Evolutionary conservation across 306 rosid genomes (phyloP), one percentile per base, ranked within the genome.

Genomic region (Trichosanthes truncata): DNA sequence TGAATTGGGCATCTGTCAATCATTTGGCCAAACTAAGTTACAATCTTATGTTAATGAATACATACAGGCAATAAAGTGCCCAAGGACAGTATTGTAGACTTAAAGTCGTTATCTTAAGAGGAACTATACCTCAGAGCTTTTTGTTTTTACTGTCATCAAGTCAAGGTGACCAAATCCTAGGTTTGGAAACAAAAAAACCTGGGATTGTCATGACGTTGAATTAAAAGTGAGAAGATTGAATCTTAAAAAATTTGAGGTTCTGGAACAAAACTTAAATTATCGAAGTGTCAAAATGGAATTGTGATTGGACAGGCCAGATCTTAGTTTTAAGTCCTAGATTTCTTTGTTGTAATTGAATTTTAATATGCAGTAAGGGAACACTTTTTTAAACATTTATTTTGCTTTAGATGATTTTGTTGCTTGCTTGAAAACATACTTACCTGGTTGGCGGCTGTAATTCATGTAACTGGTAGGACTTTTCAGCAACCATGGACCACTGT

Each of bases 401-500:
- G 25, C 61, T 48, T 46, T 74, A 18, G 60, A 49, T 49, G 17
- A 43, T 51, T 48, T 14, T 15, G 78, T 74, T n/a, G 78, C 38
- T 74, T 74, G 61, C 45, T 74, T 31, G 56, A 36, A 4, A 74
- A 74, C 78, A 9, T 74, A 74, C 25, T 74, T 74, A 74, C 78
- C 57, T 9, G 26, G 60, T 48, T 74, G 25, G 78, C 9, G 60
- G 45, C 56, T 26, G 17, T 46, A 49, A 48, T 49, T 26, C 61
- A 74, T 74, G 38, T 49, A 74, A 78, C 85, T 63, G 80, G 74
- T 90, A 91, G 99, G 99, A 65, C 94, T 91, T 85, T 93, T 96
- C 86, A 96, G 99, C 87, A 96, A 91, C 83, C 98, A 96, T 79
- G 98, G 99, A 71, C 98, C 99, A 75, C 96, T 96, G 53, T 96